Evolutionary conservation across 768 basidiomycete genomes (phyloP), one percentile per base, ranked within the genome.

Genomic region (Lentinula detonsa): DNA sequence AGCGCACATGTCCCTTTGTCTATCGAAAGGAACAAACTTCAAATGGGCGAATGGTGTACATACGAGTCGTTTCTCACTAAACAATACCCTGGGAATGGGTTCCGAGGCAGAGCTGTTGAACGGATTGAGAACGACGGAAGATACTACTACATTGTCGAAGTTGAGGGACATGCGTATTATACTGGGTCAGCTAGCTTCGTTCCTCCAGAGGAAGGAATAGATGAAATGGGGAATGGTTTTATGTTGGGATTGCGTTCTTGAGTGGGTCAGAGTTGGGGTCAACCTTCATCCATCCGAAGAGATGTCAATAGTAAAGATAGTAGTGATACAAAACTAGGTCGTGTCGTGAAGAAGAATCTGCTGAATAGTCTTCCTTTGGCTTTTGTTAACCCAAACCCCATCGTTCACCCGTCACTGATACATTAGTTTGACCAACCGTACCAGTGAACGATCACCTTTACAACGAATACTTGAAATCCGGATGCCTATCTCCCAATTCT

Each of bases 1-100:
- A 74, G 69, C 59, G 76, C 75, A 28, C 71, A 74, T 1, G 70
- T 75, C 2, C 75, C 75, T 7, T 66, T 76, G 11, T 73, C 70
- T n/a, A 66, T 75, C 1, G 71, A 70, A 16, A 69, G 72, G 55
- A 71, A 69, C 1, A 53, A 62, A 51, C 59, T 72, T 58, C 21
- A 59, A n/a, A 51, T 54, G 31, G 60, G 60, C 7, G 70, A 75
- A 35, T 62, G 67, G 46, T 65, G 69, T 28, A 65, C 65, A 18
- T 77, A 72, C 62, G 69, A 77, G 46, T 77, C 76, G 51, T 57
- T 74, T 46, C 70, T 75, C 7, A 74, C 72, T 60, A 15, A 61
- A 2, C 43, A 53, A 57, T 37, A 61, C 31, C 57, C 58, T 9
- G 70, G 65, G 9, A 66, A 64, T 39, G 70, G 61, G 37, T 74